Conservation (phyloP, 371 early-diverging fungal genomes). For the Actinomortierella ambigua region DNA sequence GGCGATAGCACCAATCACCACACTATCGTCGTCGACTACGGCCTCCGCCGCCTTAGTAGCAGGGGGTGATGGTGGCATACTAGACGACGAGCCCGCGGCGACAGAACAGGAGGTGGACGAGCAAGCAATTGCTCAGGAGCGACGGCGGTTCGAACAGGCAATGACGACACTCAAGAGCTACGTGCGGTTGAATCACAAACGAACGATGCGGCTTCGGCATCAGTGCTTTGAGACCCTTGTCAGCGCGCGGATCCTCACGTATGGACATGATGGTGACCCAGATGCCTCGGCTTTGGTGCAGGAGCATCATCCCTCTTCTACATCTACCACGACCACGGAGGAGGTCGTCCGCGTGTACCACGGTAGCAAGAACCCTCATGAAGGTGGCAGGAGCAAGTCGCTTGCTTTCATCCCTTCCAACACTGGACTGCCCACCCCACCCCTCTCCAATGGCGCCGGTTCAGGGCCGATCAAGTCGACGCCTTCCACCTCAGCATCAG, state of each 20-base stretch:
- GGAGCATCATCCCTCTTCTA: too few relatives aligned
- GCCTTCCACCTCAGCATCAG: neutral
- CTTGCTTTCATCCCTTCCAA: slow-evolving; percentile 10
- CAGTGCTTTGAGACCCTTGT: slow-evolving; percentile 35
- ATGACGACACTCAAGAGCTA: slow-evolving; percentile 22
- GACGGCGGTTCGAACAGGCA: slow-evolving; percentile 8
- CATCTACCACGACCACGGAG: too few relatives aligned
- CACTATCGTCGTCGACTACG: too few relatives aligned
- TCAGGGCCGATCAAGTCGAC: neutral
- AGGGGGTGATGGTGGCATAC: too few relatives aligned
- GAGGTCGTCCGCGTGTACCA: too few relatives aligned
- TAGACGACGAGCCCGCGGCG: too few relatives aligned
- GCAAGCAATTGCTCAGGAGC: slow-evolving; percentile 16
- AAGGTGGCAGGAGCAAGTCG: neutral
- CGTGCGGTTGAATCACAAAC: slow-evolving; percentile 28
- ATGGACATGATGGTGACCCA: slow-evolving; percentile 21
- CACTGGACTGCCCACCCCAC: slow-evolving; percentile 30
- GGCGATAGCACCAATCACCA: too few relatives aligned
- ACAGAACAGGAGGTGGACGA: neutral
- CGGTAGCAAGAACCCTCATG: too few relatives aligned
- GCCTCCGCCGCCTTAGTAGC: too few relatives aligned
- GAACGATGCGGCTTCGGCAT: slow-evolving; percentile 17
- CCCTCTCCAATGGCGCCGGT: slow-evolving; percentile 5
- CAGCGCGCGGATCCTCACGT: slow-evolving; percentile 24
- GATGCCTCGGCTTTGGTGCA: too few relatives aligned